A percentile compares a stretch with the other conserved stretches of the same genome.
Evolutionary conservation across 2,329 filamentous ascomycete genomes (phyloP).

Genomic region (Chrysoporthe cubensis): DNA sequence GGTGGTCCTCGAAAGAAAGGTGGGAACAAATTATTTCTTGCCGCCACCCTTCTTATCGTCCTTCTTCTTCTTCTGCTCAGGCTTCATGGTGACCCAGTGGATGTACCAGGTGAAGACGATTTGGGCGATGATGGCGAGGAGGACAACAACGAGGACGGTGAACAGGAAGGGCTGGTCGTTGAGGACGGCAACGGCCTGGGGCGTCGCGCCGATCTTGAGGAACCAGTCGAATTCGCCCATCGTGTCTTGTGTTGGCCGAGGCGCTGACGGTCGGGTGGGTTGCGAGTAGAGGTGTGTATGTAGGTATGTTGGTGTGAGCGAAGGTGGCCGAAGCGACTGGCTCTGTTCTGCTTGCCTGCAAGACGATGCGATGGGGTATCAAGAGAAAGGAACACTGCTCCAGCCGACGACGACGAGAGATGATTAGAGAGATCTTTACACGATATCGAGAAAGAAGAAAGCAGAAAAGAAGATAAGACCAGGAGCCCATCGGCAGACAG

Average conservation of each 20-base stretch:
- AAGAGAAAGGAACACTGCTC: constrained; percentile 30
- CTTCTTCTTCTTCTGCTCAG: constrained; percentile 58
- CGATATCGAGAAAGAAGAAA: not conserved
- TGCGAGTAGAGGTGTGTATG: constrained; percentile 1
- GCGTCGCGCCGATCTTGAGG: constrained; percentile 58
- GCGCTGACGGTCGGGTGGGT: not conserved
- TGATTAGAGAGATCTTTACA: not conserved
- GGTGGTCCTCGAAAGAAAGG: not conserved
- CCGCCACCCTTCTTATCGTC: constrained; percentile 28
- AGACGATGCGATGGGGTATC: constrained; percentile 14
- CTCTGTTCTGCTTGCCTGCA: constrained; percentile 27
- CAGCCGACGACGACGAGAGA: constrained; percentile 23
- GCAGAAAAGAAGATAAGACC: constrained; percentile 4
- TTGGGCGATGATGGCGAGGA: constrained; percentile 53
- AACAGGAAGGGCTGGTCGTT: constrained; percentile 66
- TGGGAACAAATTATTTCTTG: constrained; percentile 23
- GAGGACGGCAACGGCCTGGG: constrained; percentile 60
- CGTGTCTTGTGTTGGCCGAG: constrained; percentile 27
- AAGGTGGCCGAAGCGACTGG: constrained; percentile 11
- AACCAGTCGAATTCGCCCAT: constrained; percentile 64
- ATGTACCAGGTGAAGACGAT: constrained; percentile 59
- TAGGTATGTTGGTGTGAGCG: not conserved
- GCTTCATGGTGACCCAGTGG: constrained; percentile 63
- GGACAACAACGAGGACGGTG: constrained; percentile 58
- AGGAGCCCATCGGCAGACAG: not conserved